Conservation (phyloP, 768 basidiomycete species). For the Chlorophyllum brunneum region DNA sequence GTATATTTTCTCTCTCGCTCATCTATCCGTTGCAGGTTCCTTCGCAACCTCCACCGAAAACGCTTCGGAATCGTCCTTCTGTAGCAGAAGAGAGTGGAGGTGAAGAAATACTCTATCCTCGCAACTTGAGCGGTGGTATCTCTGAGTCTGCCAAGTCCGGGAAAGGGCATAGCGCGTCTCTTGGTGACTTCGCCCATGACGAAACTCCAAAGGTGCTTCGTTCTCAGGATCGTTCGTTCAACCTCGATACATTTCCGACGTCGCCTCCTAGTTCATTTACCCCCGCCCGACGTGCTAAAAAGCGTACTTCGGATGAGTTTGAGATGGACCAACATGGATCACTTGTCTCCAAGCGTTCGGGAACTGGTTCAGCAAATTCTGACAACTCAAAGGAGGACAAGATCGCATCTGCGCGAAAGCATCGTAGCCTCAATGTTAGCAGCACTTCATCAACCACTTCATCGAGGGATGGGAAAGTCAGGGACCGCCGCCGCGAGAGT, state of each 20-base stretch:
- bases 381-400: conserved; percentile 49
- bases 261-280: conserved; percentile 68
- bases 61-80: conserved; percentile 59
- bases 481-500: conserved; percentile 56
- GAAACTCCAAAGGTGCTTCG: conserved; percentile 27
- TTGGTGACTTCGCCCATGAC: conserved; percentile 12
- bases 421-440: conserved; percentile 65
- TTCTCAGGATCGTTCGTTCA: conserved; percentile 27
- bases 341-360: conserved; percentile 48
- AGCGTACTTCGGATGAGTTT: conserved; percentile 80
- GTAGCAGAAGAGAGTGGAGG: conserved; percentile 83
- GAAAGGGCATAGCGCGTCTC: conserved; percentile 18
- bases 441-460: conserved; percentile 36
- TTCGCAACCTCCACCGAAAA: conserved; percentile 39
- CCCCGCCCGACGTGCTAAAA: conserved; percentile 56
- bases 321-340: conserved; percentile 70
- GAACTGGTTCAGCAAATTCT: conserved; percentile 28
- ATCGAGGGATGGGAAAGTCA: conserved; percentile 40
- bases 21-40: conserved; percentile 21
- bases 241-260: conserved; percentile 25
- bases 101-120: conserved; percentile 86
- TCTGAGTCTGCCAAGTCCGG: conserved; percentile 31
- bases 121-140: conserved; percentile 37
- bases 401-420: conserved; percentile 51
- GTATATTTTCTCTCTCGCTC: not conserved